Percentiles rank a stretch among this genome's conserved stretches.
Evolutionary conservation across 2,329 filamentous ascomycete genomes (phyloP).

Genomic region (Fulvia fulva): DNA sequence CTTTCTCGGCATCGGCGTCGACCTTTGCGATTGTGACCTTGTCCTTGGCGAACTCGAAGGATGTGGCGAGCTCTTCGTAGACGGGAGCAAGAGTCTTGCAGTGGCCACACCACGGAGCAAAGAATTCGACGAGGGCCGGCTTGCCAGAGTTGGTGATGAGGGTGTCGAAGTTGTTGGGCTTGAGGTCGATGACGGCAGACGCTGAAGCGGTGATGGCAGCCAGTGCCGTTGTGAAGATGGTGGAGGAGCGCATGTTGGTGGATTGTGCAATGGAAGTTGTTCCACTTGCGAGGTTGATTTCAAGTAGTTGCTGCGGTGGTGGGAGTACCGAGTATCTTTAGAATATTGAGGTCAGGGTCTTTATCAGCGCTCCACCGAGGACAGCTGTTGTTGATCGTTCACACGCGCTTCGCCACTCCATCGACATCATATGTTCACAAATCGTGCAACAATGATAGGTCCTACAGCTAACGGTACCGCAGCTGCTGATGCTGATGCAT

Average conservation of each 20-base stretch:
- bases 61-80: constrained; percentile 81
- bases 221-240: constrained; percentile 45
- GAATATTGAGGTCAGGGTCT: not conserved
- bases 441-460: too few species aligned
- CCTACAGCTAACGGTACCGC: too few species aligned
- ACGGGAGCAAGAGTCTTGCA: constrained; percentile 96
- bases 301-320: too few species aligned
- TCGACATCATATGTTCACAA: too few species aligned
- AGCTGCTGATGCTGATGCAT: too few species aligned
- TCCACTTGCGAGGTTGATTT: not conserved
- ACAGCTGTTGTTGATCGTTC: not conserved
- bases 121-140: constrained; percentile 96
- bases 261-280: not conserved
- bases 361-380: not conserved
- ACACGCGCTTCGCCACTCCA: too few species aligned
- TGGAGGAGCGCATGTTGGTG: constrained; percentile 43
- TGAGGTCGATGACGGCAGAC: constrained; percentile 84
- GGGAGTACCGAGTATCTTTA: too few species aligned
- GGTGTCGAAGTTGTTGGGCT: constrained; percentile 85
- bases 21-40: constrained; percentile 90
- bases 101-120: constrained; percentile 97
- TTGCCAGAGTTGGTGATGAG: constrained; percentile 88
- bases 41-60: constrained; percentile 69
- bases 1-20: constrained; percentile 84
- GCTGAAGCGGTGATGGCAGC: constrained; percentile 55